Base-by-base conservation (phyloP, 2,329 filamentous ascomycete genomes). In the Alternaria conjuncta region DNA sequence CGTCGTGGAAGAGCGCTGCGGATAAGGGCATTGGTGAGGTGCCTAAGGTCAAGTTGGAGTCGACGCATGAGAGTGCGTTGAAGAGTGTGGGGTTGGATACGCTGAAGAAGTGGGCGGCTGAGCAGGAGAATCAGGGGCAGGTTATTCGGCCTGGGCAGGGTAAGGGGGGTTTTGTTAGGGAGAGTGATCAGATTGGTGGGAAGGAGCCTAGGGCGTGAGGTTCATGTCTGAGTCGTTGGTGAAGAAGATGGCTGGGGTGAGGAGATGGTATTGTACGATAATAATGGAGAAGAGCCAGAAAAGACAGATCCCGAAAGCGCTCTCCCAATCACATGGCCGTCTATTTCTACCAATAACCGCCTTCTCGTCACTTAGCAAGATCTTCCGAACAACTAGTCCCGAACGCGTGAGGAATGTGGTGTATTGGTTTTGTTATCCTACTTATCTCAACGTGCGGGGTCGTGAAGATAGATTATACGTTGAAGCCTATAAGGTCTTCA, bases 41-140 rank as follows among this genome's bases (percentile, higher is more conserved):
- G 3, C 82, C 82, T 8, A 80, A 78, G 45, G 81, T 87, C 11
- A 83, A 84, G 45, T 68, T 87, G 26, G 82, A 84, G 21, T 82
- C 84, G 10, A 87, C 85, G 36, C 84, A 86, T 71, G 80, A 83
- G 64, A 83, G 81, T 57, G 85, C 84, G 8, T 68, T 87, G 63
- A 70, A 79, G 9, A 83, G 80, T 64, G 79, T 86, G 23, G 78
- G 78, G 6, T 32, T 87, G 66, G 80, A 84, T 44, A 80, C 82
- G 25, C 69, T 87, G 67, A 82, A 82, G 75, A 79, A 75, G 69
- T 87, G 83, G 76, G 81, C 82, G 11, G 81, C 72, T 2, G 78
- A 80, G 44, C 74, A 76, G 65, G 77, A 82, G 56, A 61, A 58
- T 25, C 54, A 57, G 36, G 58, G 53, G 13, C 59, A 61, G 25